Evolutionary conservation across 257 asterid species (phyloP), one percentile per base, ranked within the genome.

Genomic region (Voacanga thouarsii): DNA sequence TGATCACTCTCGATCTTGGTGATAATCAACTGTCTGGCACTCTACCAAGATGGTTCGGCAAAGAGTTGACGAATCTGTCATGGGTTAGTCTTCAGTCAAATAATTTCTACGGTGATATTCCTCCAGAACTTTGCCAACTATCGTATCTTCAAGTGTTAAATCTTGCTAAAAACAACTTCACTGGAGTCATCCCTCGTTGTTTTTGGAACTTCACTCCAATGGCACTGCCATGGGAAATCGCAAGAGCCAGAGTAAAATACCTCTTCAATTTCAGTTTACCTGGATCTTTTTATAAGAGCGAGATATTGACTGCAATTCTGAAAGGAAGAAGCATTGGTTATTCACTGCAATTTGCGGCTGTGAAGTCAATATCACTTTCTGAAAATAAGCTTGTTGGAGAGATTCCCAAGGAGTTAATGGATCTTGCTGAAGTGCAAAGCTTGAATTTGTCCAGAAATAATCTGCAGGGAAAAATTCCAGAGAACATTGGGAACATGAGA

Each of bases 181-280:
- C 78, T 0, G 87, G 89, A 11, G 5, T 9, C 19, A 81, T 81
- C 65, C 84, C 89, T 0, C 70, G n/a, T 1, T 86, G 87, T 63
- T 59, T 86, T 16, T 14, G 75, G 12, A 61, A 68, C 50, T 77
- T 86, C 24, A 76, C 57, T 3, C 63, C 28, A 61, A 83, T 86
- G 87, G 33, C 49, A 33, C 37, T 33, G 2, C 37, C 37, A 33
- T 33, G 37, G 37, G 2, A 33, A 33, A 1, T 33, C 37, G 37
- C 37, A 33, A 33, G 37, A 0, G 47, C 47, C 0, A 78, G 51
- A 47, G 12, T 1, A 1, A 19, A 73, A 30, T 33, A 28, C 14
- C 1, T 44, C 47, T 44, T 5, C 8, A 8, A 8, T 5, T 44
- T 44, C 3, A 0, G 2, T 5, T 5, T 44, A 1, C 2, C 47